Percentiles rank a stretch among this genome's conserved stretches.
Conservation (phyloP, 2,329 filamentous ascomycete species). For the Claviceps digitariae region DNA sequence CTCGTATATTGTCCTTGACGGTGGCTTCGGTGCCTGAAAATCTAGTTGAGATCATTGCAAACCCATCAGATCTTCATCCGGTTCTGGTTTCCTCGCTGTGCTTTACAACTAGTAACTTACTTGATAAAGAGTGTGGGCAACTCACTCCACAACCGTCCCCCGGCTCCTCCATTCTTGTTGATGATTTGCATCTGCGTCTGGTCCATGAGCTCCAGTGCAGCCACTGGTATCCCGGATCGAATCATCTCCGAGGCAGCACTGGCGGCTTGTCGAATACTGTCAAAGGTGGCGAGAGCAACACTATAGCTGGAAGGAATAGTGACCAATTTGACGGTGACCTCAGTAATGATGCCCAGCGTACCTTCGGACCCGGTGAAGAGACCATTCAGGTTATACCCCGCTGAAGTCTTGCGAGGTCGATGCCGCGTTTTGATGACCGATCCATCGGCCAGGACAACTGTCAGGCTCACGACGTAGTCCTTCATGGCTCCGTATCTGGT, state of each 20-base stretch:
- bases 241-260: slow-evolving; percentile 51
- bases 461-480: slow-evolving; percentile 60
- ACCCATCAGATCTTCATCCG: background rate
- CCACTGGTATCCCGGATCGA: slow-evolving; percentile 49
- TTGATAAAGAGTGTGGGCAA: slow-evolving; percentile 63
- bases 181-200: slow-evolving; percentile 55
- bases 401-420: slow-evolving; percentile 54
- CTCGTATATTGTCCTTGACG: slow-evolving; percentile 46
- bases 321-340: slow-evolving; percentile 54
- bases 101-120: slow-evolving; percentile 12
- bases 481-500: slow-evolving; percentile 62
- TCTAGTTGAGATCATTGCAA: too few relatives aligned
- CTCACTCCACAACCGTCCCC: slow-evolving; percentile 49
- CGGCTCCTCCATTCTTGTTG: slow-evolving; percentile 47
- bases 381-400: slow-evolving; percentile 57
- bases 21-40: slow-evolving; percentile 51
- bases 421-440: slow-evolving; percentile 51
- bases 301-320: slow-evolving; percentile 48
- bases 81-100: background rate
- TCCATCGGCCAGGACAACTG: slow-evolving; percentile 57
- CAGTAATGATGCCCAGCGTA: slow-evolving; percentile 57
- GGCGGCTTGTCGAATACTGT: slow-evolving; percentile 46
- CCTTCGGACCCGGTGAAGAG: slow-evolving; percentile 60
- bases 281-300: slow-evolving; percentile 51
- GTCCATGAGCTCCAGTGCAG: slow-evolving; percentile 51